Conservation (phyloP, 1,284 basidiomycete species). For the Trametes polyzona region DNA sequence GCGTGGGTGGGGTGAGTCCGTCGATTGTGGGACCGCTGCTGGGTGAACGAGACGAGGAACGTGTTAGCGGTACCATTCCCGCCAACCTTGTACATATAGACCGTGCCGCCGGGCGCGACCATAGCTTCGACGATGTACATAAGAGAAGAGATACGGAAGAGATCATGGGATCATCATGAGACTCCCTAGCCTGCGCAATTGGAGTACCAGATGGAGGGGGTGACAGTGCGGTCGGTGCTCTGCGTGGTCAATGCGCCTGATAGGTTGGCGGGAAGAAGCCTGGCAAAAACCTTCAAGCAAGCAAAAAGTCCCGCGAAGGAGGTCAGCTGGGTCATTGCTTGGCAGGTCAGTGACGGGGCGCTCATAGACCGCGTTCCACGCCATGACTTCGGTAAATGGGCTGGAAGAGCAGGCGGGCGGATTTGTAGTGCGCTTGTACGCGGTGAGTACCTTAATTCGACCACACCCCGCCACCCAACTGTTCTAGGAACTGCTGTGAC, state of each 20-base stretch:
- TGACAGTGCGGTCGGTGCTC: background rate
- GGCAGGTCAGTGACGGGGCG: background rate
- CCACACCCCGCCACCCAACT: no score
- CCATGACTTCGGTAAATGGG: no score
- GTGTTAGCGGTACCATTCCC: background rate
- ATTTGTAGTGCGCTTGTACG: no score
- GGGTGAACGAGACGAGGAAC: no score
- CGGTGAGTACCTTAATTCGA: no score
- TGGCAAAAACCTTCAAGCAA: background rate
- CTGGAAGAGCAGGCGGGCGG: no score
- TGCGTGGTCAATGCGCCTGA: background rate
- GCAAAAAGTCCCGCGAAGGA: background rate
- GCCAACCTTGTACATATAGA: conserved; percentile 9
- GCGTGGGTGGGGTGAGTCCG: background rate
- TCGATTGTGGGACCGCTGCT: background rate
- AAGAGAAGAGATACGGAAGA: background rate
- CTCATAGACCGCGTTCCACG: no score
- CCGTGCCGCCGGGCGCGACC: background rate
- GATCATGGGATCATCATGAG: conserved; percentile 27
- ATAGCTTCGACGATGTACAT: background rate
- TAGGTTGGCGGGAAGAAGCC: background rate
- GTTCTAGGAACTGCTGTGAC: no score
- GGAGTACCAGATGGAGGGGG: background rate
- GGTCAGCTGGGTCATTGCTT: background rate
- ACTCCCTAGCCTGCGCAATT: background rate